Percentiles rank a stretch among this genome's conserved stretches.
phyloP scores from a whole-genome alignment of 2,329 filamentous ascomycete species.

The Monilinia fructicola region DNA sequence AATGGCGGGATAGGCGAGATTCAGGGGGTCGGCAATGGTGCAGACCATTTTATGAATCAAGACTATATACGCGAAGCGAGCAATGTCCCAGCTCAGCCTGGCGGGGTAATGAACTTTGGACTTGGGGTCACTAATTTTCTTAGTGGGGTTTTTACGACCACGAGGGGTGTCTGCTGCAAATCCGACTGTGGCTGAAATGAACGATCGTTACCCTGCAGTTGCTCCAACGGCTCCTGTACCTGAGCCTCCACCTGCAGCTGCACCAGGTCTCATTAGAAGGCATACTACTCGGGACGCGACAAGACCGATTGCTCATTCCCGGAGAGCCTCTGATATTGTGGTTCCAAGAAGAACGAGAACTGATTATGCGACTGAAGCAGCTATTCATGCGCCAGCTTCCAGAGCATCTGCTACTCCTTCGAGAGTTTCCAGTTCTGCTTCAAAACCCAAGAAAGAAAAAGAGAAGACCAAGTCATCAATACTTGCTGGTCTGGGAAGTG shows the following conservation, averaged over 20 bases:
- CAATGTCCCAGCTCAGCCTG: slow-evolving; percentile 37
- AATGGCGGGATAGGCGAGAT: slow-evolving; percentile 48
- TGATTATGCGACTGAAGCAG: slow-evolving; percentile 36
- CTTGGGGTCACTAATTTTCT: slow-evolving; percentile 40
- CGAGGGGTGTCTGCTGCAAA: slow-evolving; percentile 27
- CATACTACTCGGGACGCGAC: slow-evolving; percentile 35
- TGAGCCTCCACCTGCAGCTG: slow-evolving; percentile 22
- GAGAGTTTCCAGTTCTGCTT: slow-evolving; percentile 3
- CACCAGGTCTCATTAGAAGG: slow-evolving; percentile 32
- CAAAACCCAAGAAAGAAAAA: slow-evolving; percentile 2
- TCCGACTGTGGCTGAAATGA: slow-evolving; percentile 25
- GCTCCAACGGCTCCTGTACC: slow-evolving; percentile 5
- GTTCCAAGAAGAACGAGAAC: slow-evolving; percentile 34
- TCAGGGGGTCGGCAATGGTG: slow-evolving; percentile 51
- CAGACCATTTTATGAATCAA: slow-evolving; percentile 61
- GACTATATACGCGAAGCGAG: slow-evolving; percentile 49
- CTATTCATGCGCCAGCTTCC: slow-evolving; percentile 33
- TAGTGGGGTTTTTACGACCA: slow-evolving; percentile 34
- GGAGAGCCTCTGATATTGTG: slow-evolving; percentile 31
- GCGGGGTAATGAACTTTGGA: slow-evolving; percentile 39
- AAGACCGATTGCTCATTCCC: slow-evolving; percentile 21
- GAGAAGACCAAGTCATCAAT: slow-evolving; percentile 22
- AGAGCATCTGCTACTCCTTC: slow-evolving; percentile 17
- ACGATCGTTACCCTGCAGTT: slow-evolving; percentile 30
- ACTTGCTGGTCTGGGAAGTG: slow-evolving; percentile 37